Base-by-base conservation (phyloP, 148 eudicot species). In the Bassia scoparia region DNA sequence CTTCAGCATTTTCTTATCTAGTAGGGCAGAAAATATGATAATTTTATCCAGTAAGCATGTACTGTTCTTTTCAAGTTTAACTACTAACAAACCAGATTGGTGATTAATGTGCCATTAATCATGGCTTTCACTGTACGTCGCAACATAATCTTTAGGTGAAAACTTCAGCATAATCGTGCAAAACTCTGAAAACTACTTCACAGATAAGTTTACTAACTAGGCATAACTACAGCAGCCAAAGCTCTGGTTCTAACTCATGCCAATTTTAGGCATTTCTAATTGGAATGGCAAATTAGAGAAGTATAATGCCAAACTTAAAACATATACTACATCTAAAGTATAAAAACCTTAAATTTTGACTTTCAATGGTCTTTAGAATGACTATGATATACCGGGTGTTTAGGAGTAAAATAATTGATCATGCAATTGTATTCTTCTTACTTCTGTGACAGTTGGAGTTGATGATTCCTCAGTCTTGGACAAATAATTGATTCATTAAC, bases 401-500 rank as follows among this genome's bases (percentile, higher is more conserved):
- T 9, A 11, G 38, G 30, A 50, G 15, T 46, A 7, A 27, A 74
- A 20, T 3, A 63, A 53, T n/a, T 13, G 24, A 35, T 24, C 61
- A 12, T 55, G 33, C 12, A 44, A 23, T 46, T 27, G 7, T 71
- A n/a, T 61, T 60, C 9, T 12, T 48, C 24, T 72, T 77, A 29
- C 34, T 72, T 26, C 72, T 77, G 48, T 67, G 50, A 70, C 87
- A 96, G 99, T 96, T 78, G 88, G 91, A 79, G 97, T 97, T 61
- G 96, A 92, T 80, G 90, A 92, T 76, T 68, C 74, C 34, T 80
- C 81, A 44, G 80, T 86, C 54, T 73, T 96, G 64, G 92, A 87
- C 76, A 92, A 80, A 96, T 92, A 27, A 84, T 92, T 21, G 97
- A 92, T 76, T 84, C 92, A 43, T 74, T 96, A 77, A 88, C 82